Base-by-base conservation (phyloP, 176 grass and related monocot species). In the Eragrostis nindensis region DNA sequence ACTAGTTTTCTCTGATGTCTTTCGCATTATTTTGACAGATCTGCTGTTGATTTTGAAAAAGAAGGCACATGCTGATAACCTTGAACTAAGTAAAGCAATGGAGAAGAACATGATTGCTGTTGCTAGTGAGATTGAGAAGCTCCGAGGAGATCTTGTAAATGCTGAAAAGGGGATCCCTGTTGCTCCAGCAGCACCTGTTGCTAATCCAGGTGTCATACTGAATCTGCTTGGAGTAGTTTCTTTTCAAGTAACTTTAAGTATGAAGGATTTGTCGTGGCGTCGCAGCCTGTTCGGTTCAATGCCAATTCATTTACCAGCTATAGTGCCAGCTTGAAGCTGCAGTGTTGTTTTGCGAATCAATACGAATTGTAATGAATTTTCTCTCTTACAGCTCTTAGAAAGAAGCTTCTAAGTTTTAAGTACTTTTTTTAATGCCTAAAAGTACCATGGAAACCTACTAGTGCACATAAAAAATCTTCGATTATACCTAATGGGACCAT, bases 21-120 rank as follows among this genome's bases (percentile, higher is more conserved):
- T 81, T 77, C 8, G 45, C 72, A 66, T 64, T 59, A 53, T 74
- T n/a, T 86, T 74, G 63, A 48, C 88, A 98, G 96, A 73, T 86
- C 92, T 49, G 96, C 96, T 0, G 86, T 99, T 52, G 96, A 95
- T 36, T 99, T 95, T 60, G 96, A 99, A 88, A n/a, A 99, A 99
- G 82, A 99, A 95, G 78, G 88, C 85, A 11, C 96, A 93, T 90
- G 79, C 92, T 63, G 96, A 99, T 77, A 99, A 99, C 71, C 77
- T 91, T 46, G 89, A 80, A 72, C 89, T 95, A 73, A 95, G 92
- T 84, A 94, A 86, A 81, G 57, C 79, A 59, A 99, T 99, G 96
- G 90, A 99, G 75, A 82, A 63, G 64, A 88, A 81, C 68, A 91
- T 99, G 96, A 80, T 91, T 22, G 77, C 79, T 7, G 86, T 95